Conservation (phyloP, 345 rosid species). For the Nephelium lappaceum region DNA sequence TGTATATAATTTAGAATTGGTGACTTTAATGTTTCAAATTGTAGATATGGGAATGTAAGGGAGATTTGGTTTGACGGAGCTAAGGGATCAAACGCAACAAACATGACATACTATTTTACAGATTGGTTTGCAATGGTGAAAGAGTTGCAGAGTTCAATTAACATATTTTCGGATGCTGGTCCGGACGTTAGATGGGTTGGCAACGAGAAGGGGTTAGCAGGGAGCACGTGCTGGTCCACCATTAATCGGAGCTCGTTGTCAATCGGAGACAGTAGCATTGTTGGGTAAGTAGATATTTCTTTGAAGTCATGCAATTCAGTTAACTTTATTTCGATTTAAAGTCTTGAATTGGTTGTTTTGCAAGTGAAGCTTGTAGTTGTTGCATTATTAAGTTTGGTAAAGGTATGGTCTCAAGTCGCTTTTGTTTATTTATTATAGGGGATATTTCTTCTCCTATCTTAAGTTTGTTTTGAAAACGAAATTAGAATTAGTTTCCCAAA, state of each 20-base stretch:
- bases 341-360: neutral
- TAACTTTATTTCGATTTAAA: neutral
- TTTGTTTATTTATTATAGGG: neutral
- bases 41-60: conserved; percentile 57
- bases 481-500: no score
- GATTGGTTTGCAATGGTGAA: conserved; percentile 83
- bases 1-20: neutral
- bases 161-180: conserved; percentile 76
- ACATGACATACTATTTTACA: conserved; percentile 61
- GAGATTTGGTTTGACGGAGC: conserved; percentile 90
- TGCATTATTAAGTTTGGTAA: conserved; percentile 3
- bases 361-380: neutral
- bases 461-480: no score
- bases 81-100: conserved; percentile 58
- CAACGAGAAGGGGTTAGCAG: conserved; percentile 64
- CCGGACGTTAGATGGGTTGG: conserved; percentile 80
- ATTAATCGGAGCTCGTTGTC: conserved; percentile 64
- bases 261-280: conserved; percentile 57
- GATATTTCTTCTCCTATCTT: no score
- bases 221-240: conserved; percentile 66
- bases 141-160: conserved; percentile 69
- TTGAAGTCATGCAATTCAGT: no score
- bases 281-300: conserved; percentile 37
- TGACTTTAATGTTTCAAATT: neutral
- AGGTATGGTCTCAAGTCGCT: neutral